These are phyloP conservation scores for Rhizomucor pusillus DNA, from an alignment of 371 early-diverging fungal species.

Conservation along the genomic window DNA sequence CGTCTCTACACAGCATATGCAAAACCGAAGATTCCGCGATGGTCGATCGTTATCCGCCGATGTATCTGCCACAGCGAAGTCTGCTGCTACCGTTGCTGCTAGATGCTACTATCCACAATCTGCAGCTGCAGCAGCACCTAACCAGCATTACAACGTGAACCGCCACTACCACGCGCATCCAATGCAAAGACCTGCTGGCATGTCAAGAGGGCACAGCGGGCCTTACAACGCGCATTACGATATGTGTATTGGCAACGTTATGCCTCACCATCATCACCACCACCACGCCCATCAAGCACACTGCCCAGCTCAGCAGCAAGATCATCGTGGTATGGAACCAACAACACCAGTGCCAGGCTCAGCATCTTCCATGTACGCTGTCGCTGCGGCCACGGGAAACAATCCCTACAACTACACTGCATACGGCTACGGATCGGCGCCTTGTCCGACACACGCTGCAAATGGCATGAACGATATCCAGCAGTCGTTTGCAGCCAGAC, in stretches of 20 bases:
- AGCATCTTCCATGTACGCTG: not conserved
- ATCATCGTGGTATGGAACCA: not conserved
- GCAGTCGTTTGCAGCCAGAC: too few relatives aligned
- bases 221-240: conserved; percentile 12
- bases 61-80: conserved; percentile 7
- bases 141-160: not conserved
- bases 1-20: conserved; percentile 4
- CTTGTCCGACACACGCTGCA: too few relatives aligned
- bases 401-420: too few relatives aligned
- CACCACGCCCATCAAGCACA: conserved; percentile 5
- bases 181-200: conserved; percentile 11
- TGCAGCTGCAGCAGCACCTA: conserved; percentile 2
- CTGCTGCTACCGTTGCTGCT: conserved; percentile 6
- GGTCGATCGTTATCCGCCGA: conserved; percentile 23
- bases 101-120: conserved; percentile 5
- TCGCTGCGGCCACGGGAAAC: not conserved
- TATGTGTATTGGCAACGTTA: conserved; percentile 7
- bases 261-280: conserved; percentile 11
- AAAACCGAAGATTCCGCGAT: conserved; percentile 14
- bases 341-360: not conserved
- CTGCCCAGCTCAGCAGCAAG: not conserved
- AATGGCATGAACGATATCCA: too few relatives aligned
- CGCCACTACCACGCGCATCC: conserved; percentile 4
- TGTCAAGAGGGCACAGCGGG: conserved; percentile 10
- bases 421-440: too few relatives aligned